Evolutionary conservation across 2,329 filamentous ascomycete species (phyloP).

Genomic region (Aspergillus sp.): DNA sequence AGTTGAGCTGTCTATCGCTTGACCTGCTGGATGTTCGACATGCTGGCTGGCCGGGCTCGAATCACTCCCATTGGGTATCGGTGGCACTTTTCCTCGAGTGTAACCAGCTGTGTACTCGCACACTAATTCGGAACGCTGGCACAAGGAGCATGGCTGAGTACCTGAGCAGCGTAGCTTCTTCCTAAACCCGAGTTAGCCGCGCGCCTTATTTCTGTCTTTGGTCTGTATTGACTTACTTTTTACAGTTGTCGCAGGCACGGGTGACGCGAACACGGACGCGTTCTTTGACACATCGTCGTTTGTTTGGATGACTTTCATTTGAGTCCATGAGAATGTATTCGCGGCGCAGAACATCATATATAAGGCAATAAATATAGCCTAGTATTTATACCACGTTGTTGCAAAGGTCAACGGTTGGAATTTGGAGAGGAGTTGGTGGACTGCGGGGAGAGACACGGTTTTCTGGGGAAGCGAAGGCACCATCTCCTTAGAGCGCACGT

Average conservation of each 20-base stretch:
- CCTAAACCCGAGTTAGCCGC: not conserved
- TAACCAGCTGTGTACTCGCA: conserved; percentile 24
- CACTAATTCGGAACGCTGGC: conserved; percentile 5
- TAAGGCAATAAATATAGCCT: not conserved
- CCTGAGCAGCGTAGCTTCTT: conserved; percentile 25
- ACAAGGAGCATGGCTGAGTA: conserved; percentile 20
- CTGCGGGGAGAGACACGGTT: conserved; percentile 1
- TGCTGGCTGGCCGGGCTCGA: not conserved
- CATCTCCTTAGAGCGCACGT: not conserved
- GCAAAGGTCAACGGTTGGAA: not conserved
- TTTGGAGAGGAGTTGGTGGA: not conserved
- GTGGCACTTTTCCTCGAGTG: conserved; percentile 20
- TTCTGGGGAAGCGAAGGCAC: conserved; percentile 2
- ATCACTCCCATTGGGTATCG: conserved; percentile 9
- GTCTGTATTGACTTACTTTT: conserved; percentile 10
- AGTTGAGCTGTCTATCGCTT: not conserved
- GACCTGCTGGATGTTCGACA: not conserved
- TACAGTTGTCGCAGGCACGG: conserved; percentile 23
- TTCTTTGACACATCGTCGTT: conserved; percentile 21
- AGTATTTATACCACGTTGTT: not conserved
- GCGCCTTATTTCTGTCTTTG: not conserved
- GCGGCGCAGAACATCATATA: not conserved
- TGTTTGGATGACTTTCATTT: conserved; percentile 7
- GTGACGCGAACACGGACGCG: conserved; percentile 24
- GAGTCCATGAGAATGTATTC: conserved; percentile 11